These are phyloP conservation scores for Bruguiera parviflora DNA, from an alignment of 345 rosid genomes.

Conservation along the genomic window DNA sequence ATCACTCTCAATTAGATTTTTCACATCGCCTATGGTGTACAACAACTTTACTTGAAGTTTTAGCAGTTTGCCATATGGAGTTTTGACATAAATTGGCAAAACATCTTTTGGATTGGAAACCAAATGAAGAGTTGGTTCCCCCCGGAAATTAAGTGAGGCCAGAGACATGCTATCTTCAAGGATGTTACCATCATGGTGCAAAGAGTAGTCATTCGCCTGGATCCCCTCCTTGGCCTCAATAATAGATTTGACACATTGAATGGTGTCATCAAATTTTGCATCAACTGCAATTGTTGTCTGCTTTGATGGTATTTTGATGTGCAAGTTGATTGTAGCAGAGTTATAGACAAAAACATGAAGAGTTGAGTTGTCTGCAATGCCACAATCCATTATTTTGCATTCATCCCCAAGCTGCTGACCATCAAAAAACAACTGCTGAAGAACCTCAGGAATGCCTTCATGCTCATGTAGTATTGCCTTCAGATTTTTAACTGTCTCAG, in stretches of 20 bases:
- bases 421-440: slow-evolving; percentile 24
- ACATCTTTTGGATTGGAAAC: slow-evolving; percentile 23
- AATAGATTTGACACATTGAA: slow-evolving; percentile 22
- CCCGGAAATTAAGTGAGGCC: slow-evolving; percentile 21
- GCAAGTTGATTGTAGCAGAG: slow-evolving; percentile 3
- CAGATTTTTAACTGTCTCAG: slow-evolving; percentile 23
- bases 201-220: slow-evolving; percentile 17
- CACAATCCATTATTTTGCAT: slow-evolving; percentile 23
- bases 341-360: slow-evolving; percentile 20
- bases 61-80: slow-evolving; percentile 13
- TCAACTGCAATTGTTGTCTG: slow-evolving; percentile 15
- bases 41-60: slow-evolving; percentile 23
- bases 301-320: slow-evolving; percentile 20
- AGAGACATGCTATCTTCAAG: slow-evolving; percentile 31
- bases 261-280: slow-evolving; percentile 22
- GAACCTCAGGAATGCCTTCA: slow-evolving; percentile 21
- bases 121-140: slow-evolving; percentile 23
- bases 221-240: slow-evolving; percentile 30
- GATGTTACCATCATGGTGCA: slow-evolving; percentile 24
- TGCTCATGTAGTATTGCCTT: slow-evolving; percentile 26
- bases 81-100: slow-evolving; percentile 24
- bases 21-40: slow-evolving; percentile 27
- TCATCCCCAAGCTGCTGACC: slow-evolving; percentile 25
- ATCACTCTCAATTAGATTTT: slow-evolving; percentile 23
- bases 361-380: slow-evolving; percentile 23